These are phyloP conservation scores for Piloderma croceum DNA, from an alignment of 768 basidiomycete species.

Conservation along the genomic window DNA sequence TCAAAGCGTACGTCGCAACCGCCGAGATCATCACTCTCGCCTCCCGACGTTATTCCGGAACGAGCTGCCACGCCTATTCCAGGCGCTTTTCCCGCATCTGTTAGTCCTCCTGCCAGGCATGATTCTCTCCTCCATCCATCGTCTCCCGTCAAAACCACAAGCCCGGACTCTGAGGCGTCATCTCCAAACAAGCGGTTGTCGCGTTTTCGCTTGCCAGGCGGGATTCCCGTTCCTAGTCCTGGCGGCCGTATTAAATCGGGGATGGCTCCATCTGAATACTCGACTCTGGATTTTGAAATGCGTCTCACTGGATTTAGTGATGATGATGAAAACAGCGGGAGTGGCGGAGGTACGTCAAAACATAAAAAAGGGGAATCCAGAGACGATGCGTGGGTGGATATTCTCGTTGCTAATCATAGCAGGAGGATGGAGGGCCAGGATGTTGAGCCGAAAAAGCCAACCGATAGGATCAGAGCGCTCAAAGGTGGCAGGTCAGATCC, in stretches of 20 bases:
- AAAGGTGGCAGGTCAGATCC: conserved; percentile 48
- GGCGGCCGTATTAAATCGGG: conserved; percentile 42
- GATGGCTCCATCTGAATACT: conserved; percentile 68
- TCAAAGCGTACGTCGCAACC: conserved; percentile 19
- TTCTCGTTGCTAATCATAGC: conserved; percentile 57
- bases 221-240: conserved; percentile 51
- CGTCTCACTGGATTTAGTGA: conserved; percentile 61
- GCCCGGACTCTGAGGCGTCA: conserved; percentile 28
- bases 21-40: conserved; percentile 20
- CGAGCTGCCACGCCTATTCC: conserved; percentile 2
- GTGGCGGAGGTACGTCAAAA: conserved; percentile 41
- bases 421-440: conserved; percentile 55
- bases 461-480: conserved; percentile 19
- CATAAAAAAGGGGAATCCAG: conserved; percentile 36
- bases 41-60: conserved; percentile 4
- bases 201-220: conserved; percentile 54
- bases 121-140: conserved; percentile 13
- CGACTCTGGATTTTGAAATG: conserved; percentile 79
- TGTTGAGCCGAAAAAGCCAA: conserved; percentile 26
- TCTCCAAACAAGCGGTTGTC: conserved; percentile 35
- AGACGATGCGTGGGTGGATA: conserved; percentile 87
- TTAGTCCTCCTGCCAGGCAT: neutral
- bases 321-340: conserved; percentile 26
- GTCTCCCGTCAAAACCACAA: conserved; percentile 31
- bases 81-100: too few relatives aligned